phyloP scores from a whole-genome alignment of 1,284 basidiomycete genomes.

The Apiotrichum siamense region DNA sequence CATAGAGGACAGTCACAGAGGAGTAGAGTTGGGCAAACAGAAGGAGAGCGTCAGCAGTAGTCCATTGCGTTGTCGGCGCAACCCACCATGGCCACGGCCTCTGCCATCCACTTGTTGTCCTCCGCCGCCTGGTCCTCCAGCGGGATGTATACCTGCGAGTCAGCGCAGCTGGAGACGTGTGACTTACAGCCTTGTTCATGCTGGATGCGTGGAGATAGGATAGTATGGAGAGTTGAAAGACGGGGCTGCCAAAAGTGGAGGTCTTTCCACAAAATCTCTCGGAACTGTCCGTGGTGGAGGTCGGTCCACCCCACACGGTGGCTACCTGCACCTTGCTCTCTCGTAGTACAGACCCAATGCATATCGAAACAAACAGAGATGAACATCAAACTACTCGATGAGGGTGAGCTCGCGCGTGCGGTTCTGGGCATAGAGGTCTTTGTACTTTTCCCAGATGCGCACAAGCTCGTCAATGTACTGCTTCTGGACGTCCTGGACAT shows the following conservation, averaged over 20 bases:
- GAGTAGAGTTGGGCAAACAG: too few relatives aligned
- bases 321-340: background rate
- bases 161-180: background rate
- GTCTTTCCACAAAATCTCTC: background rate
- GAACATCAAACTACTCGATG: constrained; percentile 28
- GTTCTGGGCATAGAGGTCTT: constrained; percentile 51
- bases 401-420: constrained; percentile 46
- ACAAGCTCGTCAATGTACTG: constrained; percentile 88
- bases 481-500: constrained; percentile 72
- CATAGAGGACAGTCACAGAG: too few relatives aligned
- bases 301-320: background rate
- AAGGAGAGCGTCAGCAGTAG: background rate
- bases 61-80: background rate
- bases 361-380: background rate
- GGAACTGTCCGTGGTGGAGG: background rate
- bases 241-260: background rate
- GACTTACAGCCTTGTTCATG: constrained; percentile 16
- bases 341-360: background rate
- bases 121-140: constrained; percentile 37
- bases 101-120: constrained; percentile 47
- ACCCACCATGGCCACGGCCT: constrained; percentile 45
- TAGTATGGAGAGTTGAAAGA: background rate
- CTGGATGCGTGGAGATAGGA: background rate
- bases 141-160: constrained; percentile 37
- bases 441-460: constrained; percentile 90